Base-by-base conservation (phyloP, 108 stramenopile species). In the Fistulifera pelliculosa region DNA sequence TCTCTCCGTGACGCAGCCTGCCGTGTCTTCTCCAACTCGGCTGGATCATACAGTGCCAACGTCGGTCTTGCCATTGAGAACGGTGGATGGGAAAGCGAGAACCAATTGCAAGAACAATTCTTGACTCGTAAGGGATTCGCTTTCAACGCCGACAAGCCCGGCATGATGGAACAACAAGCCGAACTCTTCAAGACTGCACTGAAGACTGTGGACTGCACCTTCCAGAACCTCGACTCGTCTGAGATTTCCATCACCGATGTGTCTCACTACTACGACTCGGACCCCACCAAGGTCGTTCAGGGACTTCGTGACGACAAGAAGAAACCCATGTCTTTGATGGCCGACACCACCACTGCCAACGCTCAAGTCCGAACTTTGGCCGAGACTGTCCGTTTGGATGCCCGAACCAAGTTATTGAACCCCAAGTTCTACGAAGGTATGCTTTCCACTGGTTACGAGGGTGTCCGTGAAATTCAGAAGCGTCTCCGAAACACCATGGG, bases 371-470 rank as follows among this genome's bases (percentile, higher is more conserved):
- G 95, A 50, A 78, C 92, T 15, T 82, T 96, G 39, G 73, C 89
- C 38, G 95, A 96, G 68, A 96, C 95, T 38, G 93, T 96, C 13
- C 86, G 95, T 49, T 85, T 96, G 41, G 95, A 96, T 78, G 95
- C 95, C 22, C 87, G 95, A 50, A 96, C 95, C 19, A 96, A 96
- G 79, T 80, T 96, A 50, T 83, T 96, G 61, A 96, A 96, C 75
- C 95, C 94, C 38, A 96, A 96, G 81, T 96, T 96, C 70, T 94
- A 94, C 73, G 95, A 96, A 64, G 95, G 96, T 69, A 95, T 96
- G 96, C 84, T 96, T 56, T 76, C 81, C 6, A 92, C 93, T 38
- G 96, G 96, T 48, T 96, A 93, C 73, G 96, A 96, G 72, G 96
- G 96, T 49, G 87, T 94, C 24, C 84, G 96, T 53, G 96, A 96